Evolutionary conservation across 768 basidiomycete genomes (phyloP), one percentile per base, ranked within the genome.

Genomic region (Tulasnella sp.): DNA sequence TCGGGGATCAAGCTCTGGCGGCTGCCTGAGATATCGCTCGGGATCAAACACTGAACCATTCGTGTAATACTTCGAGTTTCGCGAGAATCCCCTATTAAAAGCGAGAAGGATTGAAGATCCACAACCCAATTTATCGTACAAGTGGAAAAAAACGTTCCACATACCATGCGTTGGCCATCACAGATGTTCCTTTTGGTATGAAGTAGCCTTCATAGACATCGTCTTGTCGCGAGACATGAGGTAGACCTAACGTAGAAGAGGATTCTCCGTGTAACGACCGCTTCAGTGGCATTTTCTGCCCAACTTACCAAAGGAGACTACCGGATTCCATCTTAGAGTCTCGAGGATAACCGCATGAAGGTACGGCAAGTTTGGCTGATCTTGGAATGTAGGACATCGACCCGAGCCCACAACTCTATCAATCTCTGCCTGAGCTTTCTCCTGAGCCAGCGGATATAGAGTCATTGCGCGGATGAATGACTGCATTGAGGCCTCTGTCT

Each of bases 351-450:
- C n/a, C 18, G 81, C 80, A 35, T 80, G 48, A 29, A 80, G 39
- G 69, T 81, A 82, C 0, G 81, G 80, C 61, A 80, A 72, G 69
- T 75, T 2, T 51, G 70, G 70, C 23, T 79, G 78, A 57, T 83
- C 83, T 10, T 37, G 76, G 29, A 78, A 75, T 9, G 75, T 77
- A 0, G 82, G 70, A 85, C 86, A 83, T 7, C 82, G 77, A 5
- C 81, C 80, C 29, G 78, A 74, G 2, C 82, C 81, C 13, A 86
- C 80, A 35, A 83, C 80, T 9, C 77, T 70, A 23, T 84, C 80
- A 35, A 86, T 82, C 81, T 88, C 87, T 35, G 81, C 82, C 32
- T 86, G 84, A 20, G 84, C 85, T 37, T 81, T 80, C 9, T 79
- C 72, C 79, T 87, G 72, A 44, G 5, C 39, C n/a, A 81, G 80